A percentile compares a stretch with the other conserved stretches of the same genome.
phyloP scores from a whole-genome alignment of 306 rosid genomes.

The Sphenostylis stenocarpa region DNA sequence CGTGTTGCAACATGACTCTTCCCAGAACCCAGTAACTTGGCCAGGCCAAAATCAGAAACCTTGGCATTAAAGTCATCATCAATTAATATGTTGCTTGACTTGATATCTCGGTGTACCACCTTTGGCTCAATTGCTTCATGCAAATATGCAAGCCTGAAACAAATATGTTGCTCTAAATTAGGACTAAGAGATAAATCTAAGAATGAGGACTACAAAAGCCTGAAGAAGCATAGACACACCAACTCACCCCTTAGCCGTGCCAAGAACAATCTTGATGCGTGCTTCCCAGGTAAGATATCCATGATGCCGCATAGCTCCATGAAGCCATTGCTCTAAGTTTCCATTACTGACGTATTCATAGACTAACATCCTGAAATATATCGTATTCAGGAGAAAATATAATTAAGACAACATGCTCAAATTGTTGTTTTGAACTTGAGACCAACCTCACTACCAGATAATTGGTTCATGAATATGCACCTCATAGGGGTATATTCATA shows the following conservation, averaged over 20 bases:
- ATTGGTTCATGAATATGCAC: not conserved
- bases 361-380: constrained; percentile 61
- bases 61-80: constrained; percentile 77
- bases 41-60: constrained; percentile 88
- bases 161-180: constrained; percentile 29
- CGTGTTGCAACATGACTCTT: constrained; percentile 73
- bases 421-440: not conserved
- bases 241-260: constrained; percentile 87
- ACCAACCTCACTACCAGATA: not conserved
- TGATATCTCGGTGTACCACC: constrained; percentile 78
- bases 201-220: not conserved
- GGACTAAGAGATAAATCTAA: constrained; percentile 16
- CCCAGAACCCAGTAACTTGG: constrained; percentile 81
- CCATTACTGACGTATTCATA: constrained; percentile 85
- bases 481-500: not conserved
- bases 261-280: constrained; percentile 71
- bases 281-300: constrained; percentile 90
- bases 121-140: constrained; percentile 86
- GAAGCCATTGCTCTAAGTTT: constrained; percentile 90
- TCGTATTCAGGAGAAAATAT: not conserved
- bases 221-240: not conserved
- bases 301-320: constrained; percentile 84
- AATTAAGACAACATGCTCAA: not conserved
- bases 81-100: constrained; percentile 83
- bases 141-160: constrained; percentile 70